These are phyloP conservation scores for Ceratobasidium theobromae DNA, from an alignment of 1,284 basidiomycete genomes.

Conservation along the genomic window DNA sequence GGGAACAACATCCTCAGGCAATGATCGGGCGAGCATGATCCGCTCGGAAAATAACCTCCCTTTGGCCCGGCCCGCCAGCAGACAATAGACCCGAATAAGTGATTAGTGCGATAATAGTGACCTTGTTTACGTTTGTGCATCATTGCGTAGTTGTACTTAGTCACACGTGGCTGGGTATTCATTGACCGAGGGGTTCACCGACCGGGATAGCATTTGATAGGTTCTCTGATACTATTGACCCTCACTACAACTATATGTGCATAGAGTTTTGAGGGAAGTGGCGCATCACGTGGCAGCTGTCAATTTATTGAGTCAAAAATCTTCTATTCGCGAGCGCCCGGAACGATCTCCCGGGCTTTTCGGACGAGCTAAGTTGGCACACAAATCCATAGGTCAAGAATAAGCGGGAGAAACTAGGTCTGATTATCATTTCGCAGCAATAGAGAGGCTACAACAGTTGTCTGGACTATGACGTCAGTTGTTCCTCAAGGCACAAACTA, in stretches of 20 bases:
- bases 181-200: not conserved
- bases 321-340: constrained; percentile 21
- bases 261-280: not conserved
- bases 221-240: not conserved
- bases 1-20: not conserved
- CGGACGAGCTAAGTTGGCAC: too few species aligned
- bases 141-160: too few species aligned
- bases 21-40: constrained; percentile 14
- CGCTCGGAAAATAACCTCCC: not conserved
- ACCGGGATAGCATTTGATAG: not conserved
- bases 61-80: not conserved
- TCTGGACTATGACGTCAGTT: not conserved
- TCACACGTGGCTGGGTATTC: not conserved
- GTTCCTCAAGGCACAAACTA: not conserved
- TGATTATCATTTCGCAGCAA: not conserved
- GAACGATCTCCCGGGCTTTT: too few species aligned
- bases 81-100: not conserved
- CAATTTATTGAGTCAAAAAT: constrained; percentile 27
- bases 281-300: constrained; percentile 28
- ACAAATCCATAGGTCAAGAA: too few species aligned
- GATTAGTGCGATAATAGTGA: not conserved
- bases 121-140: not conserved
- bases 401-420: too few species aligned
- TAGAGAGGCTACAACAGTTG: not conserved
- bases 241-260: not conserved